Evolutionary conservation across 2,329 filamentous ascomycete genomes (phyloP).

Genomic region (Diaporthe nobilis): DNA sequence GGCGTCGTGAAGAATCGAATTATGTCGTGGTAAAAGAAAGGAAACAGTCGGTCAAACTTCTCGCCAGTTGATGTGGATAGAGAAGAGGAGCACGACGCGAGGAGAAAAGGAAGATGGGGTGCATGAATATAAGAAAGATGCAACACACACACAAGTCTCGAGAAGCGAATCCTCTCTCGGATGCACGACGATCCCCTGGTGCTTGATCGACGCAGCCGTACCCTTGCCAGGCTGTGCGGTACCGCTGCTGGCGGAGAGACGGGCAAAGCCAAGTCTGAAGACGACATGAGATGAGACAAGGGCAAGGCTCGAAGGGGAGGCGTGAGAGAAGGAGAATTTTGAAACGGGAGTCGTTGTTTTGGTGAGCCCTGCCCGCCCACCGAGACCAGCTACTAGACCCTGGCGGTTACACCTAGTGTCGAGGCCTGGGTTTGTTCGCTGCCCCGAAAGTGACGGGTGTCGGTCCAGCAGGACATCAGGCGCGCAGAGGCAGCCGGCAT

Average conservation of each 20-base stretch:
- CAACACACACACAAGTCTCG: slow-evolving; percentile 29
- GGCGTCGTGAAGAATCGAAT: slow-evolving; percentile 47
- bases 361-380: slow-evolving; percentile 34
- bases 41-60: slow-evolving; percentile 42
- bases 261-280: slow-evolving; percentile 33
- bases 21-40: slow-evolving; percentile 44
- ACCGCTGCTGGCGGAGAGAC: slow-evolving; percentile 30
- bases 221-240: slow-evolving; percentile 34
- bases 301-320: slow-evolving; percentile 32
- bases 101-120: slow-evolving; percentile 45
- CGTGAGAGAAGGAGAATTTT: slow-evolving; percentile 29
- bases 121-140: slow-evolving; percentile 43
- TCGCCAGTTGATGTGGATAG: slow-evolving; percentile 44
- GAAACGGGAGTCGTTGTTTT: slow-evolving; percentile 38
- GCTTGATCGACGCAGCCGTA: slow-evolving; percentile 41
- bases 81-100: slow-evolving; percentile 44
- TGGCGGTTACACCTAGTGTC: slow-evolving; percentile 22
- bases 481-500: slow-evolving; percentile 28
- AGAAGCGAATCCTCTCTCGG: slow-evolving; percentile 32
- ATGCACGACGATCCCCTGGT: slow-evolving; percentile 37
- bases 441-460: slow-evolving; percentile 17
- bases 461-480: slow-evolving; percentile 18
- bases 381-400: slow-evolving; percentile 25
- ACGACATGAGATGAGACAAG: slow-evolving; percentile 30
- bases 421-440: slow-evolving; percentile 26